Conservation (phyloP, 768 basidiomycete species). For the Russula lepida region DNA sequence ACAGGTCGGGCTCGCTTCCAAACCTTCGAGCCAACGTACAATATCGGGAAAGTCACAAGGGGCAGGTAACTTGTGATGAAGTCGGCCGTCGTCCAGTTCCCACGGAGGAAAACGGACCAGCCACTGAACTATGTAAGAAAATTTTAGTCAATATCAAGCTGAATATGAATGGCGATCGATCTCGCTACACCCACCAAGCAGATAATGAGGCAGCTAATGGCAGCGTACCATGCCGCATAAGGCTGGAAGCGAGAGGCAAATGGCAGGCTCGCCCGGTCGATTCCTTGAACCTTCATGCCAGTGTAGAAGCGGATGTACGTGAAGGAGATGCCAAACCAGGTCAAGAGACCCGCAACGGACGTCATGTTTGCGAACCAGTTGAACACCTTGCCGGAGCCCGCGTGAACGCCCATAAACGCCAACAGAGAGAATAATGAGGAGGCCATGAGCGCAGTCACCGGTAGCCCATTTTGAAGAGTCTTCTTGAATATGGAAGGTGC, state of each 20-base stretch:
- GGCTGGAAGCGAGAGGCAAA: conserved; percentile 63
- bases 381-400: conserved; percentile 67
- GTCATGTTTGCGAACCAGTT: conserved; percentile 62
- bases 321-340: conserved; percentile 42
- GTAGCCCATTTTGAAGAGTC: conserved; percentile 67
- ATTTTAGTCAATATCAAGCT: neutral
- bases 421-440: conserved; percentile 58
- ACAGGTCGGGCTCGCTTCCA: conserved; percentile 42
- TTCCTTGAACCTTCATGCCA: conserved; percentile 76
- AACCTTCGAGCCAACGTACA: conserved; percentile 56
- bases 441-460: conserved; percentile 62
- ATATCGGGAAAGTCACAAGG: conserved; percentile 55
- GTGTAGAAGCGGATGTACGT: conserved; percentile 65
- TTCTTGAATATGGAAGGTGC: conserved; percentile 73
- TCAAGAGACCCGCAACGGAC: conserved; percentile 39
- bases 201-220: conserved; percentile 35
- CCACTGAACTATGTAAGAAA: conserved; percentile 35
- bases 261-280: conserved; percentile 62
- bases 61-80: conserved; percentile 85
- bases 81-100: conserved; percentile 45
- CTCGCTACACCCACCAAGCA: conserved; percentile 52
- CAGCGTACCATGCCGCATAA: conserved; percentile 54
- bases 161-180: neutral
- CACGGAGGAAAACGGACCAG: conserved; percentile 45
- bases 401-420: conserved; percentile 74